A percentile compares a stretch with the other conserved stretches of the same genome.
These are phyloP conservation scores for Lipomyces mesembrius DNA, from an alignment of 805 yeast species.

Conservation along the genomic window DNA sequence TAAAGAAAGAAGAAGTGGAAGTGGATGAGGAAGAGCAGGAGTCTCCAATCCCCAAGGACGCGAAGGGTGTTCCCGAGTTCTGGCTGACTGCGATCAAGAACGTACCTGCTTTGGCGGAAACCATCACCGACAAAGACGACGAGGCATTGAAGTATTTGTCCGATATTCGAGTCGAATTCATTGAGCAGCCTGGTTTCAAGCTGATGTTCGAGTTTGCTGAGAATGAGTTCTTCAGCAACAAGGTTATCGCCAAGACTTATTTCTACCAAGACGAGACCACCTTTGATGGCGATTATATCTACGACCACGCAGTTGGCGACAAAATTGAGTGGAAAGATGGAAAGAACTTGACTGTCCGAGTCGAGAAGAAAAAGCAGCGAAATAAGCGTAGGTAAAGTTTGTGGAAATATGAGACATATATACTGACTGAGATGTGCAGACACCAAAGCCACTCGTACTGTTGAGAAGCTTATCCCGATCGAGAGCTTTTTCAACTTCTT, in stretches of 20 bases:
- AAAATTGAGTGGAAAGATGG: slow-evolving; percentile 82
- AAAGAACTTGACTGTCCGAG: slow-evolving; percentile 82
- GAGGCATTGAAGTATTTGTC: slow-evolving; percentile 72
- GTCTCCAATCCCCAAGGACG: slow-evolving; percentile 45
- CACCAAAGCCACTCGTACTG: slow-evolving; percentile 94
- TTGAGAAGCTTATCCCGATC: slow-evolving; percentile 91
- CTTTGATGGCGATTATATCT: slow-evolving; percentile 92
- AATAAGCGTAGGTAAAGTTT: slow-evolving; percentile 57
- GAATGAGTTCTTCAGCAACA: slow-evolving; percentile 79
- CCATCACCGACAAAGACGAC: slow-evolving; percentile 86
- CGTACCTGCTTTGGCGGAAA: slow-evolving; percentile 76
- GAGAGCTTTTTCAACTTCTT: slow-evolving; percentile 96
- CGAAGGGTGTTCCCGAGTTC: slow-evolving; percentile 86
- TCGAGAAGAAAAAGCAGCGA: slow-evolving; percentile 96
- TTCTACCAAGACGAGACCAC: slow-evolving; percentile 93
- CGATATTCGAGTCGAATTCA: slow-evolving; percentile 78
- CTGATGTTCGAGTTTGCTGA: slow-evolving; percentile 77
- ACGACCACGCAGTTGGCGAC: slow-evolving; percentile 94
- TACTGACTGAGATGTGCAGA: slow-evolving; percentile 39
- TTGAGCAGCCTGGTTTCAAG: slow-evolving; percentile 83
- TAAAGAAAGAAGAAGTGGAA: slow-evolving; percentile 44
- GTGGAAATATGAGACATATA: slow-evolving; percentile 36
- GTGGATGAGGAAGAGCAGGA: slow-evolving; percentile 55
- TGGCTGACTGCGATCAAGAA: slow-evolving; percentile 97
- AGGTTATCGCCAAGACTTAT: slow-evolving; percentile 77